Conservation (phyloP, 148 eudicot genomes). For the Chenopodium quinoa region DNA sequence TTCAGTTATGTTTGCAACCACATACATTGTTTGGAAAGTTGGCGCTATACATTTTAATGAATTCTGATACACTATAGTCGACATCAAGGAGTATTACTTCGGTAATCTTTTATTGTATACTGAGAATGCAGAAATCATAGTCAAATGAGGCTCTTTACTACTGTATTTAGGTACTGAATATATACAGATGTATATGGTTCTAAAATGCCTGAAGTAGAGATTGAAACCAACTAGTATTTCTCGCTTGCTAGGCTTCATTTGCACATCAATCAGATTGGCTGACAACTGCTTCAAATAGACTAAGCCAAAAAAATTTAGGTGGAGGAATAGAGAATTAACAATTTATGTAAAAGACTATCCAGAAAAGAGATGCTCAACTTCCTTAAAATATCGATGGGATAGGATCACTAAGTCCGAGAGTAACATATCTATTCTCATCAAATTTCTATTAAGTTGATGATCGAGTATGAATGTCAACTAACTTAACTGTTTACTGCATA, state of each 20-base stretch:
- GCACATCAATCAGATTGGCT: neutral
- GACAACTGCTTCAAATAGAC: too few species aligned
- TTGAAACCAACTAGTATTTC: neutral
- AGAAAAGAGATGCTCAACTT: too few species aligned
- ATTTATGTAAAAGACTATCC: too few species aligned
- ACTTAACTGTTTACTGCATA: too few species aligned
- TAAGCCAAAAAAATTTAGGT: too few species aligned
- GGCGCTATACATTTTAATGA: slow-evolving; percentile 97
- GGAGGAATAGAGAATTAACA: too few species aligned
- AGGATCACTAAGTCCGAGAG: too few species aligned
- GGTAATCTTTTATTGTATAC: slow-evolving; percentile 7
- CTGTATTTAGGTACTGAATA: neutral
- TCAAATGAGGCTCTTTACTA: neutral
- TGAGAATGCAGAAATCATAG: neutral
- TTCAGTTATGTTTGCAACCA: slow-evolving; percentile 86
- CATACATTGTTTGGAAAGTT: slow-evolving; percentile 86
- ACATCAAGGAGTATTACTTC: neutral
- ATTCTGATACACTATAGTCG: slow-evolving; percentile 28
- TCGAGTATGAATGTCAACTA: too few species aligned
- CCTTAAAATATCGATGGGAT: too few species aligned
- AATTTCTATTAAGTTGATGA: too few species aligned
- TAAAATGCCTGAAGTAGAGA: neutral
- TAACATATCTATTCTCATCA: too few species aligned
- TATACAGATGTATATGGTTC: neutral
- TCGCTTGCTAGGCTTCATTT: neutral